These are phyloP conservation scores for Penicillium maclennaniae DNA, from an alignment of 495 filamentous ascomycete genomes.

Conservation along the genomic window DNA sequence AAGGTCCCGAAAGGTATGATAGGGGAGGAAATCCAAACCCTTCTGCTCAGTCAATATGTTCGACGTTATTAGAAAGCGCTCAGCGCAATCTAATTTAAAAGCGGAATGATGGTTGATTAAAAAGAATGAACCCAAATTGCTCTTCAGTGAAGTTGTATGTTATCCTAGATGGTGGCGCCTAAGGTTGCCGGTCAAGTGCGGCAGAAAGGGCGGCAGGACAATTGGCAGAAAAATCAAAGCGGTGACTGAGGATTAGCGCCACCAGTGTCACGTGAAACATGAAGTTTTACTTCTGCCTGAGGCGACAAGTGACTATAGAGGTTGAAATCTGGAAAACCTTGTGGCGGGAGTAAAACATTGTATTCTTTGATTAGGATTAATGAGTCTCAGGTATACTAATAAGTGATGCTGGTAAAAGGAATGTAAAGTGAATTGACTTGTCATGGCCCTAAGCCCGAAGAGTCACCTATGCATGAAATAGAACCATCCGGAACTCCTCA, in stretches of 20 bases:
- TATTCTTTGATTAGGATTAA: slow-evolving; percentile 35
- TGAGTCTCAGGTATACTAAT: slow-evolving; percentile 29
- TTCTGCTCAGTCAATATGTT: slow-evolving; percentile 23
- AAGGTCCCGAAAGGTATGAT: slow-evolving; percentile 18
- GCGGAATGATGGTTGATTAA: not conserved
- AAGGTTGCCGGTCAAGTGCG: slow-evolving; percentile 3
- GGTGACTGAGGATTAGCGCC: not conserved
- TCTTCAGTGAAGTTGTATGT: not conserved
- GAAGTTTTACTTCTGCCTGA: not conserved
- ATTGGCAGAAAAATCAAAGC: not conserved
- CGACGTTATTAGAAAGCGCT: not conserved
- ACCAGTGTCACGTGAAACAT: no score
- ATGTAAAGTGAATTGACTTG: slow-evolving; percentile 5
- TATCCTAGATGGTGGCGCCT: not conserved
- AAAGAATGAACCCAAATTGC: not conserved
- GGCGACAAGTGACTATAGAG: not conserved
- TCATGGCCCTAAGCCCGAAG: not conserved
- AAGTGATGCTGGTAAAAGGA: slow-evolving; percentile 16
- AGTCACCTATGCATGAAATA: slow-evolving; percentile 21
- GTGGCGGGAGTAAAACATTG: not conserved
- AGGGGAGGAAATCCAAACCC: slow-evolving; percentile 36
- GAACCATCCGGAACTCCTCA: slow-evolving; percentile 19
- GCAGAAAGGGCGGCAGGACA: not conserved
- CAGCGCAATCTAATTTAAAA: not conserved
- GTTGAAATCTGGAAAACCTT: not conserved